Percentiles rank a stretch among this genome's conserved stretches.
These are phyloP conservation scores for Geotrichum fermentans DNA, from an alignment of 1,139 yeast genomes.

Conservation along the genomic window DNA sequence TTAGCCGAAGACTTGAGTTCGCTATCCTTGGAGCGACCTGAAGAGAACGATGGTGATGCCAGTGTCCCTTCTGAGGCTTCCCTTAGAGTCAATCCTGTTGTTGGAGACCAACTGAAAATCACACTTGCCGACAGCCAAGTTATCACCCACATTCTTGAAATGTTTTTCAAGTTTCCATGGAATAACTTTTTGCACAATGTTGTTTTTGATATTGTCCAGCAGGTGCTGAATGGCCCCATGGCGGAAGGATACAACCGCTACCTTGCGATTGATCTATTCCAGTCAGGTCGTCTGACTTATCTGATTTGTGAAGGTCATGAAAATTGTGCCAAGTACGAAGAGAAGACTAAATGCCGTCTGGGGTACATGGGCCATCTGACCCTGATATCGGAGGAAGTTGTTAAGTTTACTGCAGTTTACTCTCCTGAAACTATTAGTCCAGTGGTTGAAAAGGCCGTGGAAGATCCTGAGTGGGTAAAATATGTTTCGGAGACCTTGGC, in stretches of 20 bases:
- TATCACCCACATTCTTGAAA: slow-evolving; percentile 65
- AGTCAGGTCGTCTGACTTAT: slow-evolving; percentile 69
- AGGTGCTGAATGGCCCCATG: slow-evolving; percentile 91
- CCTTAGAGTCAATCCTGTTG: slow-evolving; percentile 66
- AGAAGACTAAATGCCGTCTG: slow-evolving; percentile 56
- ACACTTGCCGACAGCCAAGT: slow-evolving; percentile 79
- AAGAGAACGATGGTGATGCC: slow-evolving; percentile 16
- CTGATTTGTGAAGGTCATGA: slow-evolving; percentile 79
- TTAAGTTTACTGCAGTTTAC: slow-evolving; percentile 78
- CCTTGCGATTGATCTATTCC: slow-evolving; percentile 80
- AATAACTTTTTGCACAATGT: slow-evolving; percentile 95
- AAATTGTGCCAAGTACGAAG: slow-evolving; percentile 65
- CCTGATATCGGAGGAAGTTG: slow-evolving; percentile 88
- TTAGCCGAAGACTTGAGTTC: slow-evolving; percentile 7
- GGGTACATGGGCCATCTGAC: slow-evolving; percentile 98
- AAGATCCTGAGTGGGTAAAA: slow-evolving; percentile 64
- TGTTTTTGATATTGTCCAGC: slow-evolving; percentile 95
- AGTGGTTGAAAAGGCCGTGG: slow-evolving; percentile 54
- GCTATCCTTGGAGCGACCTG: slow-evolving; percentile 6
- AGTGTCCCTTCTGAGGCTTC: slow-evolving; percentile 8
- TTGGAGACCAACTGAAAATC: slow-evolving; percentile 86
- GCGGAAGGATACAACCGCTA: slow-evolving; percentile 86
- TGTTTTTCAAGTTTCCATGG: slow-evolving; percentile 96
- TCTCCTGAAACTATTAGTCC: slow-evolving; percentile 59
- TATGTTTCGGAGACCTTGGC: slow-evolving; percentile 80